phyloP scores from a whole-genome alignment of 176 grass and related monocot genomes.

The Zea luxurians region DNA sequence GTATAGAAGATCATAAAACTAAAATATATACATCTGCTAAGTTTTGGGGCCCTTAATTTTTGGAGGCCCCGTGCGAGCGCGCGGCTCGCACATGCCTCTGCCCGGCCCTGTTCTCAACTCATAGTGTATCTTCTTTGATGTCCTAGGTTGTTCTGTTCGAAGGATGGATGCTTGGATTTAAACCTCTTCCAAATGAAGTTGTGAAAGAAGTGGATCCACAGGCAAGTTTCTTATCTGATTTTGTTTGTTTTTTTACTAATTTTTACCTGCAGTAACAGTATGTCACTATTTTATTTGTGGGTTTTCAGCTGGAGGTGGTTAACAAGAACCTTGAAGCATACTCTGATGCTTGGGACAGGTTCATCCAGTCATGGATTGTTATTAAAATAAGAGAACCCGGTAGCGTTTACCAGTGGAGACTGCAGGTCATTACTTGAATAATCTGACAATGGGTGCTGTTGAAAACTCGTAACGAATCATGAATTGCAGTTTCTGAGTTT shows the following conservation, averaged over 20 bases:
- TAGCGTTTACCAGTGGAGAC: constrained; percentile 87
- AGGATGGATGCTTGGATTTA: constrained; percentile 99
- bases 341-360: constrained; percentile 91
- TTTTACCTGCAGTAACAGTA: constrained; percentile 1
- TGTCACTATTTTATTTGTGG: constrained; percentile 16
- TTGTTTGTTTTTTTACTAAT: constrained; percentile 14
- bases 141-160: constrained; percentile 92
- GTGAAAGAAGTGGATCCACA: constrained; percentile 84
- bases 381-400: constrained; percentile 95
- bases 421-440: constrained; percentile 60
- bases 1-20: too few relatives aligned
- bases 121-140: constrained; percentile 31
- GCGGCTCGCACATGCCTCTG: too few relatives aligned
- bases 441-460: background rate
- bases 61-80: too few relatives aligned
- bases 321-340: constrained; percentile 90
- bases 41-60: too few relatives aligned
- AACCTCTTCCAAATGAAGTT: constrained; percentile 83
- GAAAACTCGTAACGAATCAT: constrained; percentile 9
- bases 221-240: constrained; percentile 35
- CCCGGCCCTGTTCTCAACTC: constrained; percentile 40
- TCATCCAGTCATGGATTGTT: constrained; percentile 90
- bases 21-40: too few relatives aligned
- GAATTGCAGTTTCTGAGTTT: constrained; percentile 22
- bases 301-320: constrained; percentile 80